Base-by-base conservation (phyloP, 768 basidiomycete species). In the Podaxis pistillaris region DNA sequence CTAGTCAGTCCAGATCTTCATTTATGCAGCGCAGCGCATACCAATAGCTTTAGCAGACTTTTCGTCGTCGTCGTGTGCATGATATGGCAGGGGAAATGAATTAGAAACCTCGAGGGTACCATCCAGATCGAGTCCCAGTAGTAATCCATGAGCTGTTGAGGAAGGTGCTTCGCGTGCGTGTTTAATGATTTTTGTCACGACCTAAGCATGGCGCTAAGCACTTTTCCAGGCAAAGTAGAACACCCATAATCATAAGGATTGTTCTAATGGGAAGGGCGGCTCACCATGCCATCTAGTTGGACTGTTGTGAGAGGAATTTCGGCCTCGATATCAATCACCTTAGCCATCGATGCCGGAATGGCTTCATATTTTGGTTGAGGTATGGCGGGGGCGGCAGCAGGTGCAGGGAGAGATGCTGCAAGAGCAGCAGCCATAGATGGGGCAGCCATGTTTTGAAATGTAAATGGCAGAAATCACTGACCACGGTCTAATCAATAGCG, bases 351-450 rank as follows among this genome's bases (percentile, higher is more conserved):
- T 4, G 94, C 85, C 17, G 96, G 96, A 64, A 97, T 93, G 49
- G 88, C 88, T 75, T 95, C 93, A 76, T 92, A 88, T 28, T 82
- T 85, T 17, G 89, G 87, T 9, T 85, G 83, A 63, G 81, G 81
- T 15, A 89, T 86, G 13, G 81, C 78, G 8, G 86, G 83, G 9
- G 85, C 81, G 26, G 87, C 75, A 53, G 84, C 77, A 11, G 88
- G 86, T 66, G 86, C 81, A 52, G 92, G 90, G 30, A 91, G 78
- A 26, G 90, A 88, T 33, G 95, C 94, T 69, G 94, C 93, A 28
- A 96, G 82, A 51, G 94, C 87, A 72, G 93, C 93, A 55, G 95
- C 95, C 93, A 97, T 96, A 47, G 95, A 95, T 36, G 86, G 83
- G 66, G 88, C 85, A 55, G 84, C 84, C 86, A 89, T 88, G 70